These are phyloP conservation scores for Acanthochlamys bracteata DNA, from an alignment of 106 monocot species.

Conservation along the genomic window DNA sequence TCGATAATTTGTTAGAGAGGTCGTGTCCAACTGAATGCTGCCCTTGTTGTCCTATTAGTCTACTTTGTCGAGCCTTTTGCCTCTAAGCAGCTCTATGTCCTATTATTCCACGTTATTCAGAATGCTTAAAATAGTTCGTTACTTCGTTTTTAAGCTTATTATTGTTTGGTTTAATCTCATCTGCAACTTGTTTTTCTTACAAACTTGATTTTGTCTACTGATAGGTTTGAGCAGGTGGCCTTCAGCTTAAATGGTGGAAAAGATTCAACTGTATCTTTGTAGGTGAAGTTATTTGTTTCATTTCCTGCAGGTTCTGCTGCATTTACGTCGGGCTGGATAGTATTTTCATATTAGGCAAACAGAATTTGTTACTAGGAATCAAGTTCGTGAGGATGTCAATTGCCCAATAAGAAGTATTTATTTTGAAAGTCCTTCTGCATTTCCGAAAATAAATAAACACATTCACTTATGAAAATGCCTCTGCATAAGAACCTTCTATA, in stretches of 20 bases:
- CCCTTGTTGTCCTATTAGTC: too few species aligned
- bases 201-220: slow-evolving; percentile 3
- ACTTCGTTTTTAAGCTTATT: background rate
- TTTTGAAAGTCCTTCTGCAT: slow-evolving; percentile 81
- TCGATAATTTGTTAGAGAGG: too few species aligned
- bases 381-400: slow-evolving; percentile 17
- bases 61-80: too few species aligned
- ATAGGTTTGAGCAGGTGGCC: slow-evolving; percentile 90
- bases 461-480: slow-evolving; percentile 85
- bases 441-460: slow-evolving; percentile 91
- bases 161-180: background rate
- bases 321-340: slow-evolving; percentile 86
- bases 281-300: background rate
- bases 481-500: slow-evolving; percentile 31
- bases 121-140: too few species aligned
- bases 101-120: background rate
- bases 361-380: slow-evolving; percentile 16
- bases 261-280: slow-evolving; percentile 63
- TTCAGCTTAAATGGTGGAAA: slow-evolving; percentile 99
- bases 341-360: slow-evolving; percentile 43
- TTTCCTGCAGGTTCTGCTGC: slow-evolving; percentile 72
- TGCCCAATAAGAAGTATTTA: slow-evolving; percentile 89
- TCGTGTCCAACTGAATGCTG: too few species aligned
- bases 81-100: too few species aligned
- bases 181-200: background rate